Conservation (phyloP, 2,329 filamentous ascomycete species). For the Aureobasidium sp. region DNA sequence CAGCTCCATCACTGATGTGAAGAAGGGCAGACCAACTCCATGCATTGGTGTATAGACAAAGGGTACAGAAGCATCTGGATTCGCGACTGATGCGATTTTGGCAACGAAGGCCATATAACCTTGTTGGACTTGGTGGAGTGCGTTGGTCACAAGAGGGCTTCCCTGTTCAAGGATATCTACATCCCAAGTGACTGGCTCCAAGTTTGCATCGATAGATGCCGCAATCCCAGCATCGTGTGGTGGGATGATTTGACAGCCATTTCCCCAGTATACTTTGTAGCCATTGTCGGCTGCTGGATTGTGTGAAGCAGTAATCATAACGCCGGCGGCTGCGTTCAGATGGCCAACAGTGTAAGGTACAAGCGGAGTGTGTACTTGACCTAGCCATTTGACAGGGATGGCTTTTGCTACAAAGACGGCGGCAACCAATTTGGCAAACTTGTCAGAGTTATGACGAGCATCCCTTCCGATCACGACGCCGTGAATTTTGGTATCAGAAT, state of each 20-base stretch:
- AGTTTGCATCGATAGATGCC: slow-evolving; percentile 45
- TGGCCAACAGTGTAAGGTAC: slow-evolving; percentile 52
- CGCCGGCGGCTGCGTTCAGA: slow-evolving; percentile 46
- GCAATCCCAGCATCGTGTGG: slow-evolving; percentile 53
- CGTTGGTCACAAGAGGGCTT: not conserved
- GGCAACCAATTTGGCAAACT: slow-evolving; percentile 52
- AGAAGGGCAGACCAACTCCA: slow-evolving; percentile 43
- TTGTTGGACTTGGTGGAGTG: not conserved
- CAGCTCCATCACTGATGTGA: slow-evolving; percentile 32
- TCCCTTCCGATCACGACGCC: slow-evolving; percentile 55
- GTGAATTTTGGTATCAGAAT: slow-evolving; percentile 28
- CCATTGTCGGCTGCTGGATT: slow-evolving; percentile 58
- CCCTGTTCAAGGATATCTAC: not conserved
- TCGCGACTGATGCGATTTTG: not conserved
- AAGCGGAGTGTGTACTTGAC: slow-evolving; percentile 50
- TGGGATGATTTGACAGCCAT: slow-evolving; percentile 57
- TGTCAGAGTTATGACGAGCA: slow-evolving; percentile 53
- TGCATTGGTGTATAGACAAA: slow-evolving; percentile 52
- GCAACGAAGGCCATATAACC: slow-evolving; percentile 5
- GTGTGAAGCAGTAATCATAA: slow-evolving; percentile 60
- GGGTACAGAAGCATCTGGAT: slow-evolving; percentile 8
- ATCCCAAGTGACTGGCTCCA: slow-evolving; percentile 43
- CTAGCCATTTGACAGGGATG: slow-evolving; percentile 52
- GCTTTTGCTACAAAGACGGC: slow-evolving; percentile 50
- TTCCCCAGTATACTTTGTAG: slow-evolving; percentile 59